Evolutionary conservation across 2,329 filamentous ascomycete species (phyloP), one percentile per base, ranked within the genome.

Genomic region (Alternaria panax): DNA sequence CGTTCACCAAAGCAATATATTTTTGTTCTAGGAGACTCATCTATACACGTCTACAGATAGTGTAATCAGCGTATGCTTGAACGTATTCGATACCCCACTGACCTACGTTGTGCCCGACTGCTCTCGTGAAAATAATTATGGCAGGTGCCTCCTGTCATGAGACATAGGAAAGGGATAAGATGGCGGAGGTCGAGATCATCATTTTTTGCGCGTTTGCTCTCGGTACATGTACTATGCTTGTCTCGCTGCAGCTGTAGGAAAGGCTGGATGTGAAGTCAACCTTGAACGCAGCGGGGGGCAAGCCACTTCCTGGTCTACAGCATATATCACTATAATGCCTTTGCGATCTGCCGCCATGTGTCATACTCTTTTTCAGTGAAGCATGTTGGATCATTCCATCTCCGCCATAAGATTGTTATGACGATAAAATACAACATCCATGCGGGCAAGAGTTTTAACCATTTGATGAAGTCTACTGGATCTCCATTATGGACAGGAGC

Each of bases 291-390:
- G 30, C 16, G 12, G 12, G 30, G 16, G 30, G 30, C 11, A 14
- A 34, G 4, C 5, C 30, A 16, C 16, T 34, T 6, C 7, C 14
- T 14, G 16, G 30, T 14, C 14, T 14, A 34, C 12, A 14, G 5
- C 16, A 14, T 34, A 16, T 34, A 34, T 14, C 30, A 16, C 12
- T 14, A 34, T 14, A 14, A 5, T 2, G 14, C 16, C 0, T 34
- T 34, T 6, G 0, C 30, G 12, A 6, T 16, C 5, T 4, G 12
- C 30, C 16, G 16, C 12, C 30, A 14, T 34, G 14, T 34, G 6
- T 0, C 30, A 0, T 6, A 5, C 0, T 14, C 30, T 34, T 14
- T 0, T 34, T 34, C 30, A 14, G 12, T 34, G 0, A 16, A 34
- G 30, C 12, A 6, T 16, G 12, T 14, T 34, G 6, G 9, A 11